Evolutionary conservation across 129 eudicot genomes (phyloP).

Genomic region (Lactuca saligna): DNA sequence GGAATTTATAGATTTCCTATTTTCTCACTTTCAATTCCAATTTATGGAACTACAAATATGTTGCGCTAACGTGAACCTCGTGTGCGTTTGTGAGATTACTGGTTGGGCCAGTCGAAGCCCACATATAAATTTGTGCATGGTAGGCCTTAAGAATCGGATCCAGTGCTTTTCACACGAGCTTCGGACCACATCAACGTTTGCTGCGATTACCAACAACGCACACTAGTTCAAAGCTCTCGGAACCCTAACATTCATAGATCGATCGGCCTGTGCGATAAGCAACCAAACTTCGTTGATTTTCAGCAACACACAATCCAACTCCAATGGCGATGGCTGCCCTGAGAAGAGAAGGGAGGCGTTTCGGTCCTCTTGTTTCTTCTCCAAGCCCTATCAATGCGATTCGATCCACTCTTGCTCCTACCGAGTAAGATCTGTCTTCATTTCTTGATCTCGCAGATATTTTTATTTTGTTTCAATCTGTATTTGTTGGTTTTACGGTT

Average conservation of each 20-base stretch:
- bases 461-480: background rate
- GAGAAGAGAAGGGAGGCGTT: slow-evolving; percentile 63
- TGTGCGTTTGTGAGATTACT: background rate
- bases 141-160: slow-evolving; percentile 31
- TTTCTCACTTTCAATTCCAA: background rate
- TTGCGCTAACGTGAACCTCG: no score
- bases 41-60: background rate
- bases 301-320: slow-evolving; percentile 17
- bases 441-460: background rate
- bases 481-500: background rate
- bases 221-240: slow-evolving; percentile 16
- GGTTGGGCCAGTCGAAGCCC: slow-evolving; percentile 29
- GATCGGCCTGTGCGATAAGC: slow-evolving; percentile 16
- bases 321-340: slow-evolving; percentile 79
- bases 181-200: slow-evolving; percentile 13
- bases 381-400: slow-evolving; percentile 44
- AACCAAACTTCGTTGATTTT: background rate
- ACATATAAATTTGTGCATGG: background rate
- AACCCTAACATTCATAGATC: slow-evolving; percentile 29
- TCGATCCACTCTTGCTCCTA: slow-evolving; percentile 51
- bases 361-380: slow-evolving; percentile 47
- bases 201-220: slow-evolving; percentile 17
- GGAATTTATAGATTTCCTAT: no score
- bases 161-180: slow-evolving; percentile 15
- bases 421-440: slow-evolving; percentile 39